These are phyloP conservation scores for Cordyceps militaris DNA, from an alignment of 2,329 filamentous ascomycete species.

Conservation along the genomic window DNA sequence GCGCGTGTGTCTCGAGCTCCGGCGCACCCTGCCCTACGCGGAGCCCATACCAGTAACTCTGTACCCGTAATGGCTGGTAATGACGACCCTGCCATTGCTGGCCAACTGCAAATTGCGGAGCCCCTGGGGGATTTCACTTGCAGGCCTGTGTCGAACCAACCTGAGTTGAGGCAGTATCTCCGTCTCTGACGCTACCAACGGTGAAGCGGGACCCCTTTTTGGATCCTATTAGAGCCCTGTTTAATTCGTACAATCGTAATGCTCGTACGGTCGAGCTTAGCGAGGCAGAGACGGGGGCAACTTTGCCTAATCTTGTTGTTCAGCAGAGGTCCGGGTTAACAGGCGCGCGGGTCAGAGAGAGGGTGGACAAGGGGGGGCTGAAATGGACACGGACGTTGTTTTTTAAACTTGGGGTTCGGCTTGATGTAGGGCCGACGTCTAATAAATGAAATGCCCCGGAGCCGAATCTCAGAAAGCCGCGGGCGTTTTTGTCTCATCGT, in stretches of 20 bases:
- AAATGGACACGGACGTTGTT: too few relatives aligned
- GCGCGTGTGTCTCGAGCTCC: too few relatives aligned
- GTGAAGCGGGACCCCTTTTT: neutral
- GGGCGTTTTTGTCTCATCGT: neutral
- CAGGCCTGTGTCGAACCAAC: neutral
- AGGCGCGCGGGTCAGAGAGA: neutral
- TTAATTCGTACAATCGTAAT: neutral
- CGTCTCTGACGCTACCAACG: constrained; percentile 1
- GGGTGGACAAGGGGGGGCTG: too few relatives aligned
- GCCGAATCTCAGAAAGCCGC: neutral
- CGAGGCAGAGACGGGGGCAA: too few relatives aligned
- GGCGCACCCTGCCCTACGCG: neutral
- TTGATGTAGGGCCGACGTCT: neutral
- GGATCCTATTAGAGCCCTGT: neutral
- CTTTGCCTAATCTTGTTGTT: too few relatives aligned
- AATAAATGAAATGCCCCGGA: neutral
- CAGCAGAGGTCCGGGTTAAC: neutral
- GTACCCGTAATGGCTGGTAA: neutral
- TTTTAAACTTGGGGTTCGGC: constrained; percentile 7
- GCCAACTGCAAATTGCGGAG: neutral
- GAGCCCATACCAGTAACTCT: neutral
- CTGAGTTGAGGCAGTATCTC: constrained; percentile 2
- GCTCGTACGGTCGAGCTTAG: neutral
- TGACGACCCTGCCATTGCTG: neutral
- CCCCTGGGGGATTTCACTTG: neutral